Conservation (phyloP, 352 stramenopile species). For the Phytopythium aichiense region DNA sequence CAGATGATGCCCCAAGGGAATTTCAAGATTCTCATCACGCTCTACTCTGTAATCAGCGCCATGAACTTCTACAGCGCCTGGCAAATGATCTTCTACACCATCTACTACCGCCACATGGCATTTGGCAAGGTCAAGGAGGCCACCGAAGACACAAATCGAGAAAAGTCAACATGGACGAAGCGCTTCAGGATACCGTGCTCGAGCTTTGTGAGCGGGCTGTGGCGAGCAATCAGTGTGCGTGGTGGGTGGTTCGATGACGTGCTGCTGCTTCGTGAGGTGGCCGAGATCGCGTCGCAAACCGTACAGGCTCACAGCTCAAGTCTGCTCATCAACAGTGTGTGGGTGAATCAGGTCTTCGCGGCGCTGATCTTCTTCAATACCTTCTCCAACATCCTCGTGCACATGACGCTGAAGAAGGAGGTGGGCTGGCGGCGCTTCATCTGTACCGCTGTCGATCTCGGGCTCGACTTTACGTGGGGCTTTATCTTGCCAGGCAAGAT, state of each 20-base stretch:
- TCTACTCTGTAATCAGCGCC: conserved; percentile 20
- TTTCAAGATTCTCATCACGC: conserved; percentile 12
- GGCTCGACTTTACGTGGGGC: conserved; percentile 26
- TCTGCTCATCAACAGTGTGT: conserved; percentile 25
- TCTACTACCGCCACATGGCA: conserved; percentile 22
- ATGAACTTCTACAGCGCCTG: conserved; percentile 23
- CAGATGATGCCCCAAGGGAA: conserved; percentile 31
- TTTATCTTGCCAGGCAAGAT: conserved; percentile 24
- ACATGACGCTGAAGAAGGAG: conserved; percentile 16
- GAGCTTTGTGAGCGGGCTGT: conserved; percentile 6
- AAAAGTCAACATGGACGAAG: background rate
- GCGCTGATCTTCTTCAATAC: conserved; percentile 30
- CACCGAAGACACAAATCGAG: too few relatives aligned
- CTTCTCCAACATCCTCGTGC: conserved; percentile 22
- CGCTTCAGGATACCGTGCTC: conserved; percentile 1
- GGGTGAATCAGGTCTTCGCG: conserved; percentile 30
- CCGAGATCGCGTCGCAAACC: conserved; percentile 24
- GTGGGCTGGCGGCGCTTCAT: conserved; percentile 19
- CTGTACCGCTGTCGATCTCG: conserved; percentile 21
- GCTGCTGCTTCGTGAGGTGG: conserved; percentile 19
- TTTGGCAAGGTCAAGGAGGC: conserved; percentile 13
- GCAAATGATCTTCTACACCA: conserved; percentile 21
- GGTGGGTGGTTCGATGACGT: conserved; percentile 21
- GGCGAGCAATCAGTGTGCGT: conserved; percentile 14
- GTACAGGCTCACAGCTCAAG: conserved; percentile 26